Conservation (phyloP, 75 land plant genomes). For the Selaginella tamariscina region DNA sequence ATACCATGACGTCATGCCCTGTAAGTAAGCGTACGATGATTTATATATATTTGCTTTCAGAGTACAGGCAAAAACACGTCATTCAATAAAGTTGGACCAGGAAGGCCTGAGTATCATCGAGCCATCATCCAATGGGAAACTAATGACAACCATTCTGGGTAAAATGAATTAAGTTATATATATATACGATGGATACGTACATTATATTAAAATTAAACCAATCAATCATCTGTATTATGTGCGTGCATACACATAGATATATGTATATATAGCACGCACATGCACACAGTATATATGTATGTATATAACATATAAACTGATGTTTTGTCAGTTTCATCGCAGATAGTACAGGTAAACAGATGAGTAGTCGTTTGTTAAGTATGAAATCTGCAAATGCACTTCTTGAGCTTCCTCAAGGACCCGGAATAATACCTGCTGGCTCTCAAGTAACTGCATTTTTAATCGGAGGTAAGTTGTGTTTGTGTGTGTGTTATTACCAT, state of each 20-base stretch:
- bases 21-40: neutral
- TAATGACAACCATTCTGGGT: neutral
- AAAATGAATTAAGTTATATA: too few species aligned
- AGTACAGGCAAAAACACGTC: constrained; percentile 43
- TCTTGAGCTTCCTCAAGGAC: constrained; percentile 59
- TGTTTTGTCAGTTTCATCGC: constrained; percentile 95
- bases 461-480: constrained; percentile 62
- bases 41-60: constrained; percentile 24
- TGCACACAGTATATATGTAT: neutral
- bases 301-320: neutral
- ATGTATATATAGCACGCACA: too few species aligned
- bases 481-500: constrained; percentile 80
- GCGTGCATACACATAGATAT: too few species aligned
- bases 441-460: constrained; percentile 51
- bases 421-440: constrained; percentile 41
- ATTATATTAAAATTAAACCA: too few species aligned
- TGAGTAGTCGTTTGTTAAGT: constrained; percentile 80
- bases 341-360: constrained; percentile 79
- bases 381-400: constrained; percentile 93
- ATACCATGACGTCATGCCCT: constrained; percentile 26
- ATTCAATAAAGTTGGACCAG: constrained; percentile 46
- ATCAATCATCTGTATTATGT: too few species aligned
- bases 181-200: too few species aligned
- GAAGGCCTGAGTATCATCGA: constrained; percentile 70
- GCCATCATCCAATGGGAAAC: constrained; percentile 47